These are phyloP conservation scores for Fraxinus albicans DNA, from an alignment of 305 asterid genomes.

Conservation along the genomic window DNA sequence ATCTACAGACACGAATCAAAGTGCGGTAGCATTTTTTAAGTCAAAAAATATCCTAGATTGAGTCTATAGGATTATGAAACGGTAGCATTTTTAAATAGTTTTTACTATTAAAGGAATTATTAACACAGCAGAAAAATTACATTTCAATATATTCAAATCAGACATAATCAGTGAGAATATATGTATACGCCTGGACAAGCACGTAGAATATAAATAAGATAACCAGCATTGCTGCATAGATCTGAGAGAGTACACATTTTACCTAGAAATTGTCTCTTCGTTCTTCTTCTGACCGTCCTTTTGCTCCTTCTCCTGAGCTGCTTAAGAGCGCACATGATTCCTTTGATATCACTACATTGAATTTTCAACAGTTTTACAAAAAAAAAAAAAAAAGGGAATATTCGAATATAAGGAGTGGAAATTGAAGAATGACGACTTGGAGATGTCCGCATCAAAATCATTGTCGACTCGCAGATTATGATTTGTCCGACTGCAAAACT, in stretches of 20 bases:
- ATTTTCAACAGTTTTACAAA: conserved; percentile 9
- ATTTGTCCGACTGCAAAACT: conserved; percentile 41
- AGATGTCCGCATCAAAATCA: conserved; percentile 76
- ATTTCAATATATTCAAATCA: conserved; percentile 5
- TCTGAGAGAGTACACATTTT: background rate
- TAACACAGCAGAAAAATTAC: background rate
- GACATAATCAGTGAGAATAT: background rate
- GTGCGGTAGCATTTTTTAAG: conserved; percentile 46
- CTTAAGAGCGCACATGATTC: conserved; percentile 82
- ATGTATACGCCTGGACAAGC: background rate
- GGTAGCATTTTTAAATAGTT: conserved; percentile 25
- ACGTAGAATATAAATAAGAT: conserved; percentile 6
- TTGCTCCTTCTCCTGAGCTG: conserved; percentile 76
- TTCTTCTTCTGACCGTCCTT: conserved; percentile 88
- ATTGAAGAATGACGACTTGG: conserved; percentile 43
- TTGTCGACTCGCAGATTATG: conserved; percentile 67
- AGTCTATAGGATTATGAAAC: background rate
- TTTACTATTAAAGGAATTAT: background rate
- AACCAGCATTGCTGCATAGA: background rate
- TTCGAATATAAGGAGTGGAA: conserved; percentile 7
- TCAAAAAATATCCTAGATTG: background rate
- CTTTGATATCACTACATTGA: conserved; percentile 73
- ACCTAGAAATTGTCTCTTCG: conserved; percentile 93
- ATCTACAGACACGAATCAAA: conserved; percentile 18
- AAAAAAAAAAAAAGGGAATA: background rate